These are phyloP conservation scores for Fusarium oxysporum DNA, from an alignment of 2,329 filamentous ascomycete species.

Conservation along the genomic window DNA sequence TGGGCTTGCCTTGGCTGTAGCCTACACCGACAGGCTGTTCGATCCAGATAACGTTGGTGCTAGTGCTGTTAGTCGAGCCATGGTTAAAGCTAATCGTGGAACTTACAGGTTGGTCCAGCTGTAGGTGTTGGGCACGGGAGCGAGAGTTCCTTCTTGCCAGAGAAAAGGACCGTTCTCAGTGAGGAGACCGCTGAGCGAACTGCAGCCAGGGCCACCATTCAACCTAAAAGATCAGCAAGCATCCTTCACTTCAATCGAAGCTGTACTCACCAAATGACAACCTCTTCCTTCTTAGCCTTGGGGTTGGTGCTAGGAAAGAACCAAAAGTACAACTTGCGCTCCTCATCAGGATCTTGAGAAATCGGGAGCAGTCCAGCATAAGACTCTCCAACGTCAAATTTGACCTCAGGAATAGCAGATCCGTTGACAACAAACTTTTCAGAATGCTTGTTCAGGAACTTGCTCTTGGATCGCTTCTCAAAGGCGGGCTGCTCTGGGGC, in stretches of 20 bases:
- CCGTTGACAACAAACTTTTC: constrained; percentile 71
- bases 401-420: constrained; percentile 72
- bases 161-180: constrained; percentile 82
- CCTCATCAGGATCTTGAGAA: constrained; percentile 59
- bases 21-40: constrained; percentile 77
- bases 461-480: constrained; percentile 26
- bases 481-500: constrained; percentile 4
- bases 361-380: constrained; percentile 74
- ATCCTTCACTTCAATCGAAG: neutral
- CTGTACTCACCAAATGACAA: constrained; percentile 65
- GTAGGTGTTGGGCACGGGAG: constrained; percentile 74
- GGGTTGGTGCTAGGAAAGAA: constrained; percentile 70
- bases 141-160: constrained; percentile 77
- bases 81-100: fast-evolving
- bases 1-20: constrained; percentile 73
- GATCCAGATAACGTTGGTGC: constrained; percentile 80
- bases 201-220: constrained; percentile 44
- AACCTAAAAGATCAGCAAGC: constrained; percentile 57
- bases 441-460: constrained; percentile 38
- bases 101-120: constrained; percentile 74
- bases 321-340: constrained; percentile 71
- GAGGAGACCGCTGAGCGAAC: constrained; percentile 58
- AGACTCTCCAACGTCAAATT: constrained; percentile 75
- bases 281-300: constrained; percentile 62
- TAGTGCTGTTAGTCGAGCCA: neutral